phyloP scores from a whole-genome alignment of 331 rosid genomes.

The Quercus lobata region DNA sequence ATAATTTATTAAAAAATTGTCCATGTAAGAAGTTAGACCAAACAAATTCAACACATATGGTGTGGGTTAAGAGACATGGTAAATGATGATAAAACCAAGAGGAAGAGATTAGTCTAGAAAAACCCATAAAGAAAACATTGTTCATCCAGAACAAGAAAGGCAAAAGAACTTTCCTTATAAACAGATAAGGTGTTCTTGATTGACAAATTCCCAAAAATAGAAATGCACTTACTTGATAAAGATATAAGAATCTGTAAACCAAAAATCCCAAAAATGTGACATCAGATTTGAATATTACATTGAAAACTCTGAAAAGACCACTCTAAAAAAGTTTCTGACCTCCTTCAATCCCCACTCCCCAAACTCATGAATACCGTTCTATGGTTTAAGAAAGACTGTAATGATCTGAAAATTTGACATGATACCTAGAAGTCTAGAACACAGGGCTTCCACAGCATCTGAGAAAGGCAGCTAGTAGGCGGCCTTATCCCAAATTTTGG shows the following conservation, averaged over 20 bases:
- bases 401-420: background rate
- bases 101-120: background rate
- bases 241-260: background rate
- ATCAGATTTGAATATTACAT: background rate
- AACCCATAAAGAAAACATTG: background rate
- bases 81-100: background rate
- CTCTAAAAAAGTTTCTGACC: background rate
- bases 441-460: too few species aligned
- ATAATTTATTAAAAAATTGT: background rate
- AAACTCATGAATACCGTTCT: background rate
- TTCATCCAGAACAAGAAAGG: background rate
- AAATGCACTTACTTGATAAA: too few species aligned
- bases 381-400: background rate
- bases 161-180: background rate
- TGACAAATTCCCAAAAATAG: too few species aligned
- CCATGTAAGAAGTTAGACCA: background rate
- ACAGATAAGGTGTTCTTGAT: background rate
- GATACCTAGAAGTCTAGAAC: too few species aligned
- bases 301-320: background rate
- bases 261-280: background rate
- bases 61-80: background rate
- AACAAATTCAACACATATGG: background rate
- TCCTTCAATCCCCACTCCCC: background rate
- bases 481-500: too few species aligned
- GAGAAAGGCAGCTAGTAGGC: too few species aligned